Conservation (phyloP, 768 basidiomycete species). For the Crepidotus variabilis region DNA sequence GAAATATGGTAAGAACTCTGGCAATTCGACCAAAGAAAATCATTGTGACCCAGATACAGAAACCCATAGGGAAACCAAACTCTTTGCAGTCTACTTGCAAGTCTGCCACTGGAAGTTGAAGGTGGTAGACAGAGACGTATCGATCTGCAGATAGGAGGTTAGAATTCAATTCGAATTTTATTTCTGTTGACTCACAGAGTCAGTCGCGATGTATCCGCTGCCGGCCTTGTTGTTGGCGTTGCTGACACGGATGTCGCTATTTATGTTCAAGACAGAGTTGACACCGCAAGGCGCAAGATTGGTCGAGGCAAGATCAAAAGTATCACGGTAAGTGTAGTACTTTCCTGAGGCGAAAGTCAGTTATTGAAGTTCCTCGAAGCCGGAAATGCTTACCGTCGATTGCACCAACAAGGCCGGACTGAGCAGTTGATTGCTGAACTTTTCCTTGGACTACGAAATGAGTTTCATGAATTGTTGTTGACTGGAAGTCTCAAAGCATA, state of each 20-base stretch:
- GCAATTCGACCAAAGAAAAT: no score
- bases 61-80: neutral
- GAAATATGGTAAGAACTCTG: no score
- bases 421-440: conserved; percentile 20
- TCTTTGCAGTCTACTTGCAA: conserved; percentile 6
- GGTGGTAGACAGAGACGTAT: conserved; percentile 4
- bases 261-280: conserved; percentile 18
- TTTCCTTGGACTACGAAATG: conserved; percentile 19
- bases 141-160: neutral
- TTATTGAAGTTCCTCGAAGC: neutral
- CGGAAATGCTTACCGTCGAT: conserved; percentile 8
- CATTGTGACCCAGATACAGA: no score
- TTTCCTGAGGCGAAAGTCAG: conserved; percentile 9
- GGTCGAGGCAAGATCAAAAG: conserved; percentile 21
- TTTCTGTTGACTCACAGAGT: conserved; percentile 13
- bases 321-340: conserved; percentile 21
- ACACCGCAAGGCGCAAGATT: conserved; percentile 20
- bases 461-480: neutral
- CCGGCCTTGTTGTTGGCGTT: conserved; percentile 19
- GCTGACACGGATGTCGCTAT: conserved; percentile 19
- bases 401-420: conserved; percentile 18
- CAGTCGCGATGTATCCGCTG: conserved; percentile 20
- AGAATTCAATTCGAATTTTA: neutral
- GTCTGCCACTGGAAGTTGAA: conserved; percentile 20
- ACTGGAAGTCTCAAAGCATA: neutral